These are phyloP conservation scores for Apiospora phragmitis DNA, from an alignment of 2,329 filamentous ascomycete genomes.

Conservation along the genomic window DNA sequence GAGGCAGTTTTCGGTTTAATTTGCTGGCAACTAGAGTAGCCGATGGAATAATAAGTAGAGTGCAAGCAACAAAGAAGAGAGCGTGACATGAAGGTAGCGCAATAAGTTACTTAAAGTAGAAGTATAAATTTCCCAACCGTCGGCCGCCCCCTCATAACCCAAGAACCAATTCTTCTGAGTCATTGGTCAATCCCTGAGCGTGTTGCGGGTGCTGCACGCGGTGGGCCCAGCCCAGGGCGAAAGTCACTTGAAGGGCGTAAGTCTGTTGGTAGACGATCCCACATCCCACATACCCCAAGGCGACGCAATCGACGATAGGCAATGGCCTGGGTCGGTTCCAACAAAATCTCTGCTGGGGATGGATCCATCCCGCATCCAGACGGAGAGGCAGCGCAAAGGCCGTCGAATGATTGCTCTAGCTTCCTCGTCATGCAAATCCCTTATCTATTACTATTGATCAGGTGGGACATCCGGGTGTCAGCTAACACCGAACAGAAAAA, in stretches of 20 bases:
- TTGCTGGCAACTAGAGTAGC: neutral
- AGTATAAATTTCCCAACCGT: neutral
- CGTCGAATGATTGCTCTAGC: neutral
- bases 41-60: neutral
- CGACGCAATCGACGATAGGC: neutral
- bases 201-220: neutral
- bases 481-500: neutral
- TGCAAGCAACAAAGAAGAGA: neutral
- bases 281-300: neutral
- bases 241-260: neutral
- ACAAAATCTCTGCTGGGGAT: neutral
- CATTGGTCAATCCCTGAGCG: conserved; percentile 1
- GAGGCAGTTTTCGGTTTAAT: neutral
- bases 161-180: conserved; percentile 4
- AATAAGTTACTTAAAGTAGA: conserved; percentile 3
- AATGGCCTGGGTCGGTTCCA: neutral
- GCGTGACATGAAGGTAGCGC: neutral
- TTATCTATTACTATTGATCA: neutral
- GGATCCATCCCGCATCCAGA: neutral
- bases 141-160: neutral
- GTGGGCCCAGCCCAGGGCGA: neutral
- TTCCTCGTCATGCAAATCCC: neutral
- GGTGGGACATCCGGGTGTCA: neutral
- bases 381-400: neutral
- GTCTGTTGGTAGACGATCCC: neutral